Percentiles rank a stretch among this genome's conserved stretches.
Evolutionary conservation across 768 basidiomycete genomes (phyloP).

Genomic region (Kwoniella europaea): DNA sequence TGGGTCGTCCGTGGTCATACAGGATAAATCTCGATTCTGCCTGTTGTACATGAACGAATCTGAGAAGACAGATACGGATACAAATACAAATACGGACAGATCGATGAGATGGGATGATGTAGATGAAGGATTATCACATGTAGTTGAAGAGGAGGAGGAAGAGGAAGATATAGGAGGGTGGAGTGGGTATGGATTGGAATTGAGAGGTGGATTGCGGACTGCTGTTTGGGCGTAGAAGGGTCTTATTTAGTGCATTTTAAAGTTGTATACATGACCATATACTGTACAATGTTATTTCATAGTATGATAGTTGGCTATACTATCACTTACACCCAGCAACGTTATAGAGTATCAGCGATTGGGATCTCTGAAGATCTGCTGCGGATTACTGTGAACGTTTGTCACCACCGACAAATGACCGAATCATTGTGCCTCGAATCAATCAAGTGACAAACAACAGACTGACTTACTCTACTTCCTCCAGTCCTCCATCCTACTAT

Average conservation of each 20-base stretch:
- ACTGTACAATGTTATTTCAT: neutral
- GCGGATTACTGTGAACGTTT: too few relatives aligned
- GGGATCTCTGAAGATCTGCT: too few relatives aligned
- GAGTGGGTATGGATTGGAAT: slow-evolving; percentile 4
- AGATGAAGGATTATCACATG: slow-evolving; percentile 35
- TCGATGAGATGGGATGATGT: slow-evolving; percentile 9
- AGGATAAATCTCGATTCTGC: slow-evolving; percentile 81
- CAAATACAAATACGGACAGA: slow-evolving; percentile 11
- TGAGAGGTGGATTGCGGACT: neutral
- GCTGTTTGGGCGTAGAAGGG: neutral
- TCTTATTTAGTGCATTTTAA: neutral
- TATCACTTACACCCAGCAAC: too few relatives aligned
- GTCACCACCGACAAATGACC: too few relatives aligned
- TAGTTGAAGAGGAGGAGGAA: slow-evolving; percentile 41
- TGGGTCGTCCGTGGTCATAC: slow-evolving; percentile 75
- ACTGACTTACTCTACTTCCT: too few relatives aligned
- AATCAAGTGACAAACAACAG: too few relatives aligned
- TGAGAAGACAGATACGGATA: neutral
- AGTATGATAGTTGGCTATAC: too few relatives aligned
- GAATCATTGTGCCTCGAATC: too few relatives aligned
- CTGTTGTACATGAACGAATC: slow-evolving; percentile 45
- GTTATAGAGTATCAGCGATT: too few relatives aligned
- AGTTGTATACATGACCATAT: neutral
- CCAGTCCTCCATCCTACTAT: too few relatives aligned
- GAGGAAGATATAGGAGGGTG: slow-evolving; percentile 18